Evolutionary conservation across 1,284 basidiomycete genomes (phyloP).

Genomic region (Ustilago curta): DNA sequence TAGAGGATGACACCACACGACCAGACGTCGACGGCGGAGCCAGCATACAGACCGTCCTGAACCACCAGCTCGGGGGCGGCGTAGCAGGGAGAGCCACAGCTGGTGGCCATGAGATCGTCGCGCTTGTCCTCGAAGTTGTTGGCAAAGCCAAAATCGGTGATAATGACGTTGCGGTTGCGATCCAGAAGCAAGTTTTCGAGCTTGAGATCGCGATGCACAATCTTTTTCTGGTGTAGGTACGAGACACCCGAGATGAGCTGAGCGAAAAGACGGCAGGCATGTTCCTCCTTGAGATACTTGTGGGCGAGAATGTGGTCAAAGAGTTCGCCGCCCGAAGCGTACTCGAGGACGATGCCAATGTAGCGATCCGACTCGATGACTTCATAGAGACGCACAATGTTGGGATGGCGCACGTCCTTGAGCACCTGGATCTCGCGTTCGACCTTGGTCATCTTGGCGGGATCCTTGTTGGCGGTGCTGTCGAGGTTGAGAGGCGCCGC

Average conservation of each 20-base stretch:
- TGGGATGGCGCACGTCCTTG: constrained; percentile 92
- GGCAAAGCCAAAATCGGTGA: constrained; percentile 99
- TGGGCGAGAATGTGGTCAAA: constrained; percentile 99
- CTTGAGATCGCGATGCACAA: constrained; percentile 98
- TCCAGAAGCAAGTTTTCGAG: constrained; percentile 97
- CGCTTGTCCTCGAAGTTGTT: constrained; percentile 85
- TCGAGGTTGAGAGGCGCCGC: constrained; percentile 49
- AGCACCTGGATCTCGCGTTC: constrained; percentile 97
- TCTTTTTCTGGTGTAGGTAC: constrained; percentile 99
- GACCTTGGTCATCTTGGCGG: constrained; percentile 89
- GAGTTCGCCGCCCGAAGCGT: constrained; percentile 93
- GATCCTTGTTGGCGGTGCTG: constrained; percentile 52
- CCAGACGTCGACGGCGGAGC: constrained; percentile 99
- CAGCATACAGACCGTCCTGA: constrained; percentile 95
- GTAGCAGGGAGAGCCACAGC: constrained; percentile 96
- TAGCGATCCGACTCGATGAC: constrained; percentile 99
- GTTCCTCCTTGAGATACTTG: constrained; percentile 92
- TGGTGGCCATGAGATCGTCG: constrained; percentile 98
- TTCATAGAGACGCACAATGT: constrained; percentile 97
- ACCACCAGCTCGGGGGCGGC: constrained; percentile 99
- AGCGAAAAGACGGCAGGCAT: constrained; percentile 94
- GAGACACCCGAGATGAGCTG: constrained; percentile 98
- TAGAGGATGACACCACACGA: constrained; percentile 98
- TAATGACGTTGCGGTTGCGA: constrained; percentile 97
- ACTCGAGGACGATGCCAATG: constrained; percentile 99